These are phyloP conservation scores for Lagenidium sp. DNA, from an alignment of 352 stramenopile genomes.

Conservation along the genomic window DNA sequence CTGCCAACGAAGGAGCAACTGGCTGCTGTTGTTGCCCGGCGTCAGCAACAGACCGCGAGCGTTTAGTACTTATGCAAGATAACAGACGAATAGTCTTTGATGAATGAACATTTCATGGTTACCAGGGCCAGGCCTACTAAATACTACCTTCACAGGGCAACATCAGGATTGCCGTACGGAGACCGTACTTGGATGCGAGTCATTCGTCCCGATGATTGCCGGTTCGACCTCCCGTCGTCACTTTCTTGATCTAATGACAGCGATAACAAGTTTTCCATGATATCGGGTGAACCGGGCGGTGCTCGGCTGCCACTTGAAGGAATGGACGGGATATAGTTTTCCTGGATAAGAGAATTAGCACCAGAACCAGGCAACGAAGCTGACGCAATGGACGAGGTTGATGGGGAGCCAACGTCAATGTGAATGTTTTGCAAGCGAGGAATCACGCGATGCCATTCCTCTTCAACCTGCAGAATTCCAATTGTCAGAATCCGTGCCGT, in stretches of 20 bases:
- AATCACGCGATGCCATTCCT: slow-evolving; percentile 74
- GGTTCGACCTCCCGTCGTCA: slow-evolving; percentile 8
- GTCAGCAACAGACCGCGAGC: slow-evolving; percentile 11
- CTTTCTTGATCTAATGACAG: slow-evolving; percentile 35
- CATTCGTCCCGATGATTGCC: slow-evolving; percentile 6
- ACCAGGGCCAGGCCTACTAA: too few relatives aligned
- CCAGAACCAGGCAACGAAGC: slow-evolving; percentile 14
- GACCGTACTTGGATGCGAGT: slow-evolving; percentile 13
- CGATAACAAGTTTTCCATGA: slow-evolving; percentile 38
- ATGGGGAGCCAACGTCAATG: slow-evolving; percentile 36
- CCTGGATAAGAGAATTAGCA: slow-evolving; percentile 33
- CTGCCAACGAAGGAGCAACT: slow-evolving; percentile 64
- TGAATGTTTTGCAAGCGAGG: slow-evolving; percentile 66
- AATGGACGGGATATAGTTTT: slow-evolving; percentile 67
- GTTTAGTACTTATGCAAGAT: too few relatives aligned
- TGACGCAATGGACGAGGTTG: slow-evolving; percentile 21
- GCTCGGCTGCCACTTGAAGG: neutral
- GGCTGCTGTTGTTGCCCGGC: slow-evolving; percentile 12
- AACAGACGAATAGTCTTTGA: too few relatives aligned
- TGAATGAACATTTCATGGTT: too few relatives aligned
- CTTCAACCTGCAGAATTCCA: slow-evolving; percentile 35
- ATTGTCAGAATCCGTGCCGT: neutral
- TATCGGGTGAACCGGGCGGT: slow-evolving; percentile 3
- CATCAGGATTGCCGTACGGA: slow-evolving; percentile 19
- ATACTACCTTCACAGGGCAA: slow-evolving; percentile 40